Evolutionary conservation across 805 yeast genomes (phyloP), one percentile per base, ranked within the genome.

Genomic region (Kockiozyma suomiensis): DNA sequence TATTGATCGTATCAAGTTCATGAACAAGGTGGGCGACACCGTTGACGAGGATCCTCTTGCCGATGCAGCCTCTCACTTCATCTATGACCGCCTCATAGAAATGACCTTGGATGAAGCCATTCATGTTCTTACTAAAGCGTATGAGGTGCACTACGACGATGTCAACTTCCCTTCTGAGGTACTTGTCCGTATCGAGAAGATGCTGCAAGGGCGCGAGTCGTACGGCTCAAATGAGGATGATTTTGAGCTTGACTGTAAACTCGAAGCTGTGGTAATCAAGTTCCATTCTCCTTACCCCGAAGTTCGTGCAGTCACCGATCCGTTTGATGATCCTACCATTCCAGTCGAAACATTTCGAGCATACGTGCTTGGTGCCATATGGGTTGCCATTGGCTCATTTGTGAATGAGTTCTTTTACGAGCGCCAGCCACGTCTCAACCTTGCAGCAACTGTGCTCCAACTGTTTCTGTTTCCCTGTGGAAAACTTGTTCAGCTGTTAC

Each of bases 401-500:
- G 76, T 84, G 70, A 85, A 86, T 70, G 74, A 82, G 59, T 78
- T 85, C 65, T 85, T 86, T 67, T 78, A 82, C 28, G 72, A 84
- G 67, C 85, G 85, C 70, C 71, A 78, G 50, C 90, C 90, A 1
- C 70, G 81, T 0, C 76, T 85, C 59, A 69, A 75, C 58, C 85
- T 86, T 48, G 79, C 83, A 28, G 81, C 87, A 37, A 78, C 87
- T 59, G 77, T 84, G 58, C 82, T 88, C 0, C 86, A 82, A 78
- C 90, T 91, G 1, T 61, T 84, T 50, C 79, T 87, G 2, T 83
- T 79, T 71, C 88, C 89, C 4, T 63, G 81, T 30, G 91, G 91
- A 56, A 71, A 74, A 50, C 60, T 77, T 28, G 41, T 48, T 15
- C 49, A 54, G 51, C 8, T 33, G 13, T 45, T 61, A 1, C 65